Base-by-base conservation (phyloP, 768 basidiomycete genomes). In the Jaapia argillacea region DNA sequence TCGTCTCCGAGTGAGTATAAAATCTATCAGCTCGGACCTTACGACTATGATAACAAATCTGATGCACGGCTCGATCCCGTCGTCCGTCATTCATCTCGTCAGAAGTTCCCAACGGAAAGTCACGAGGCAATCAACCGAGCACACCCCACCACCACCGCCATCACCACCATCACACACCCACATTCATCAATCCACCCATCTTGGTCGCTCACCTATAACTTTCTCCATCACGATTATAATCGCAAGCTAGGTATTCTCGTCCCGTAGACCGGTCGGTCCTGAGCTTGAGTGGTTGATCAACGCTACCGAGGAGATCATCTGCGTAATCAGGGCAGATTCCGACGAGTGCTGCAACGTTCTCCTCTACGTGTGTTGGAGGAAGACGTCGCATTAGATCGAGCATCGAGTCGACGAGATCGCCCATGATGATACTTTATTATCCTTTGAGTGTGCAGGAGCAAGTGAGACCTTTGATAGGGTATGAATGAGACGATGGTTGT, bases 381-480 rank as follows among this genome's bases (percentile, higher is more conserved):
- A 98, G 75, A 13, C 96, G 84, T 43, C 96, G 79, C 76, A 93
- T 85, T 39, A 97, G 77, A 67, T 98, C 94, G 31, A 98, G 81
- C 81, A 94, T 91, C 44, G 88, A 85, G 56, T 92, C 88, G 38
- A 91, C 76, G 46, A 84, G 70, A 62, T 91, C 88, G 39, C 71
- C 69, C 84, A 84, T 85, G 51, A 16, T 33, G 28, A n/a, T n/a
- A n/a, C n/a, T n/a, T n/a, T n/a, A n/a, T n/a, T n/a, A n/a, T n/a
- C n/a, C n/a, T n/a, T n/a, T n/a, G n/a, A n/a, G n/a, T n/a, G n/a
- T n/a, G n/a, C n/a, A n/a, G n/a, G n/a, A n/a, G n/a, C n/a, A n/a
- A n/a, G n/a, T n/a, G n/a, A n/a, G n/a, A n/a, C n/a, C n/a, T n/a
- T n/a, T n/a, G n/a, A n/a, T n/a, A n/a, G n/a, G n/a, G n/a, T n/a